These are phyloP conservation scores for Candida morakotiae DNA, from an alignment of 805 yeast species.

Conservation along the genomic window DNA sequence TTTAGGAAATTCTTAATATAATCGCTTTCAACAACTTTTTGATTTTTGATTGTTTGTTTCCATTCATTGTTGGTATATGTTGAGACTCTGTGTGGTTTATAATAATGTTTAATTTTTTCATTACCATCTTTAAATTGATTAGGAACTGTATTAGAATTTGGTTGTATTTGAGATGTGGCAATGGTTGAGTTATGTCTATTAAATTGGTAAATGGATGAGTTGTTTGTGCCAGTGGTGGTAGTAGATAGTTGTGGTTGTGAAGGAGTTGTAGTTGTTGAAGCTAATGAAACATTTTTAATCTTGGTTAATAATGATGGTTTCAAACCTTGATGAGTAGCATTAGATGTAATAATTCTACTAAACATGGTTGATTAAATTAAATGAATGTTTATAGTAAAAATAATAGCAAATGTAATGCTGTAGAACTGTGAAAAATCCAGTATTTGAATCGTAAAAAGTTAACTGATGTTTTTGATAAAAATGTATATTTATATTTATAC, in stretches of 20 bases:
- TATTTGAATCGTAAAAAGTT: too few relatives aligned
- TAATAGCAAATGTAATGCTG: too few relatives aligned
- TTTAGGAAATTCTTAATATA: conserved; percentile 6
- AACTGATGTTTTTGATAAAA: too few relatives aligned
- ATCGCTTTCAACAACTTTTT: not conserved
- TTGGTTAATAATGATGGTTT: conserved; percentile 36
- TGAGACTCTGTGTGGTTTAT: conserved; percentile 13
- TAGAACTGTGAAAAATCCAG: too few relatives aligned
- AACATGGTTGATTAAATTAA: conserved; percentile 21
- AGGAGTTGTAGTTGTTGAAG: conserved; percentile 8
- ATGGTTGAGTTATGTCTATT: conserved; percentile 17
- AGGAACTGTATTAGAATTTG: not conserved
- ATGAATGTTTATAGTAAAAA: too few relatives aligned
- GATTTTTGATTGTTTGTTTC: not conserved
- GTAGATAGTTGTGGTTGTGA: conserved; percentile 1
- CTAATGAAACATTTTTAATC: conserved; percentile 23
- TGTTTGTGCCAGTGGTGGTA: not conserved
- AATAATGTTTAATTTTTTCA: conserved; percentile 12
- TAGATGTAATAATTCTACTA: conserved; percentile 29
- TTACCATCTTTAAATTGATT: conserved; percentile 15
- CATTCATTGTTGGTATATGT: conserved; percentile 13
- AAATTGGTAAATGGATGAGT: conserved; percentile 9
- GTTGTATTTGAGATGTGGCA: not conserved
- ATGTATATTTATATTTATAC: too few relatives aligned
- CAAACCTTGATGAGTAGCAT: conserved; percentile 33